Base-by-base conservation (phyloP, 192 early-diverging fungal species). In the Rhizoclosmatium globosum region DNA sequence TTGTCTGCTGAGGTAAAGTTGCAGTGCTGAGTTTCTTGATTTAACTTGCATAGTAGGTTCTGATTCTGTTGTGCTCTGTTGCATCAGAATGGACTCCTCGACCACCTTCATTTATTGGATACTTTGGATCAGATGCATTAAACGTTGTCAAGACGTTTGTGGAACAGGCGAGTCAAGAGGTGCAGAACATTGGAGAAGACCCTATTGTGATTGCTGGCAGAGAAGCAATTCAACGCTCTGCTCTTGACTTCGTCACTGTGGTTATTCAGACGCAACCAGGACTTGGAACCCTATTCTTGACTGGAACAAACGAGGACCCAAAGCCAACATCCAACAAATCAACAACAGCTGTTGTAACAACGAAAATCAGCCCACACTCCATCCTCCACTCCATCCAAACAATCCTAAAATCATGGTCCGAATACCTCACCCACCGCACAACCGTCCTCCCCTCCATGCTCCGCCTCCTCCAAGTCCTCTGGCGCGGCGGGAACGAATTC, bases 41-140 rank as follows among this genome's bases (percentile, higher is more conserved):
- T 50, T 50, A 15, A 9, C 15, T 50, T 4, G 4, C 48, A 15
- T 15, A 9, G 48, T 50, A 76, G 74, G 78, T 83, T 43, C 62
- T 87, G 11, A 84, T 87, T n/a, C 71, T 89, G 6, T 80, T 89
- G 2, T 85, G 84, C 67, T 72, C 69, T 23, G 68, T 87, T 6
- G 82, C 87, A 2, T 58, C 80, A 4, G 83, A 82, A 50, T 87
- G 85, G 86, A 79, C 79, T 6, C 85, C 82, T 6, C 70, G 82
- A 13, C 86, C 85, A 7, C 85, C 86, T 2, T 89, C 86, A 3
- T 84, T 89, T 59, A 76, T 84, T 38, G 86, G 87, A 42, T 87
- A 87, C 77, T 85, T 89, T 79, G 87, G 87, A n/a, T 39, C 64
- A 4, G 74, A 84, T 38, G 81, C 76, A 13, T 31, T 68, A 21